Conservation (phyloP, 495 filamentous ascomycete species). For the Penicillium antarcticum region DNA sequence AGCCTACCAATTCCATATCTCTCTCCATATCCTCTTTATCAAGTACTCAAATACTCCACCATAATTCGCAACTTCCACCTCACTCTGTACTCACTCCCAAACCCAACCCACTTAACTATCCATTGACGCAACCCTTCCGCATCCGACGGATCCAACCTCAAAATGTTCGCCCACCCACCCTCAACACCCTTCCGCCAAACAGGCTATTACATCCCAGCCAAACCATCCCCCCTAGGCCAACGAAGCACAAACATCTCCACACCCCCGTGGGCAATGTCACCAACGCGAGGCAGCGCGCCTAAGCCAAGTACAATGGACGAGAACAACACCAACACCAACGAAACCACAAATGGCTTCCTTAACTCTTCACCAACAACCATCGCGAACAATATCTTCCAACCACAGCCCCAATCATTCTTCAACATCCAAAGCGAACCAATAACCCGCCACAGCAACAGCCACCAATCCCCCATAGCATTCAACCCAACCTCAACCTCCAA, state of each 20-base stretch:
- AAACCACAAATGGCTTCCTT: too few species aligned
- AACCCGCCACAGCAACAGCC: background rate
- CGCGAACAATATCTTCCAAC: background rate
- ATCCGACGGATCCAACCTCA: slow-evolving; percentile 20
- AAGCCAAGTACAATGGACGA: slow-evolving; percentile 9
- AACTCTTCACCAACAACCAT: background rate
- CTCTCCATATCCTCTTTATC: background rate
- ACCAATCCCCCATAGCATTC: slow-evolving; percentile 6
- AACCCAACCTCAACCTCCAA: background rate
- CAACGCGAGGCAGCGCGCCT: slow-evolving; percentile 5
- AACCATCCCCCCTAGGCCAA: slow-evolving; percentile 50
- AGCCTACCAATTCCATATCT: background rate
- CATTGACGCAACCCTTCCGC: slow-evolving; percentile 17
- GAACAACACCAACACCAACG: background rate
- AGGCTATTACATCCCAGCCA: slow-evolving; percentile 46
- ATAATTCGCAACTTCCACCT: background rate
- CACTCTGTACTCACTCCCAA: background rate
- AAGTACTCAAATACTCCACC: background rate
- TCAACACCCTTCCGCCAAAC: slow-evolving; percentile 31
- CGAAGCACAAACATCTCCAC: slow-evolving; percentile 24
- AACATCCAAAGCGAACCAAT: slow-evolving; percentile 12
- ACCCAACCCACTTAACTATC: background rate
- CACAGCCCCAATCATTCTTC: slow-evolving; percentile 9
- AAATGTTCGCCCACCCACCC: slow-evolving; percentile 39
- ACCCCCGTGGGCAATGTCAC: slow-evolving; percentile 27